These are phyloP conservation scores for Murraya paniculata DNA, from an alignment of 345 rosid species.

Conservation along the genomic window DNA sequence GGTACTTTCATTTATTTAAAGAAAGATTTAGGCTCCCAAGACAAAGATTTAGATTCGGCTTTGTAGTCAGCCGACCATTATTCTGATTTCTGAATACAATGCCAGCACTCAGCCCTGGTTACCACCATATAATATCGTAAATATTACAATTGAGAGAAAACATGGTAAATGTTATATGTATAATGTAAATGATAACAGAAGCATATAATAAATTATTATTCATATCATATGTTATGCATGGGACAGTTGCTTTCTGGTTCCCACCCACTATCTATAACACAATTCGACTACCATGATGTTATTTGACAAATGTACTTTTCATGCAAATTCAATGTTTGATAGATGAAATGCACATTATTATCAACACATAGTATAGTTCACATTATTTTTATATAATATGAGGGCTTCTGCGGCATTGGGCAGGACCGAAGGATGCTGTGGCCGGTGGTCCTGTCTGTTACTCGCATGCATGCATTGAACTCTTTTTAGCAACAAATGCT, in stretches of 20 bases:
- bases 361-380: background rate
- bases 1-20: too few species aligned
- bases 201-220: too few species aligned
- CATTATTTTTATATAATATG: background rate
- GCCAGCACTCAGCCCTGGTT: background rate
- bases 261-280: background rate
- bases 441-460: conserved; percentile 2
- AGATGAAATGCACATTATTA: too few species aligned
- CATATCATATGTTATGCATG: background rate
- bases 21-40: background rate
- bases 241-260: background rate
- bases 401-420: background rate
- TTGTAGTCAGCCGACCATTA: background rate
- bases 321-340: background rate
- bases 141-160: background rate
- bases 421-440: background rate
- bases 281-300: too few species aligned
- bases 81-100: background rate
- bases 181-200: background rate
- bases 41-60: background rate
- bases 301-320: background rate
- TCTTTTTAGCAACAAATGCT: background rate
- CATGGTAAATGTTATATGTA: background rate
- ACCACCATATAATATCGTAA: background rate
- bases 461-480: background rate